Evolutionary conservation across 2,329 filamentous ascomycete genomes (phyloP), one percentile per base, ranked within the genome.

Genomic region (Hortaea werneckii): DNA sequence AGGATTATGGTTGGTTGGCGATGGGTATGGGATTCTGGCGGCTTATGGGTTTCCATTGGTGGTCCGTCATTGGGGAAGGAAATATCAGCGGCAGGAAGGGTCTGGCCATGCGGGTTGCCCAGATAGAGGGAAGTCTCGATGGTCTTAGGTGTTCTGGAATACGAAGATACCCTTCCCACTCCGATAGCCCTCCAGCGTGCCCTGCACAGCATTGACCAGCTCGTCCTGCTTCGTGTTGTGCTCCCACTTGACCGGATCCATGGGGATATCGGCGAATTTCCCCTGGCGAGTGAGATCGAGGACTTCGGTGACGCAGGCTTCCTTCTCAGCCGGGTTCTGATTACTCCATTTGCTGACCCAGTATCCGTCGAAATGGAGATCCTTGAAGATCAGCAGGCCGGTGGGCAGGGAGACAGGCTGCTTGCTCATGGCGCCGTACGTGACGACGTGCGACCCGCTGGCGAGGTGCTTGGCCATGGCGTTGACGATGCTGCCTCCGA

Each of bases 271-370:
- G 58, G 76, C 80, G 62, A 98, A 94, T 64, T 83, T 78, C 5
- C 87, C 87, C 43, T 78, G 69, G 11, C 85, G 73, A 27, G 83
- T 85, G 62, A 94, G 66, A 37, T 81, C 76, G 50, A 98, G 68
- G 32, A 98, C 82, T 67, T 95, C 86, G 26, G 83, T 77, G n/a
- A 96, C 81, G 39, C 87, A 94, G 60, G 75, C 77, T 62, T 78
- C 77, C 71, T 94, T 94, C 49, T 83, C 80, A 5, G 75, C 73
- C 0, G 81, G 77, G 56, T 95, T 76, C 51, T 75, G 70, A 61
- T 89, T 82, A 41, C 85, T 87, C 90, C 92, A 96, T 49, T 76
- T 80, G 61, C 85, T 92, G 26, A 96, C 80, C 92, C 92, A 98
- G 67, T 96, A 98, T 4, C 92, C 94, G 50, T 86, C 77, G 60